Base-by-base conservation (phyloP, 1,139 yeast genomes). In the Barnettozyma hawaiiensis region DNA sequence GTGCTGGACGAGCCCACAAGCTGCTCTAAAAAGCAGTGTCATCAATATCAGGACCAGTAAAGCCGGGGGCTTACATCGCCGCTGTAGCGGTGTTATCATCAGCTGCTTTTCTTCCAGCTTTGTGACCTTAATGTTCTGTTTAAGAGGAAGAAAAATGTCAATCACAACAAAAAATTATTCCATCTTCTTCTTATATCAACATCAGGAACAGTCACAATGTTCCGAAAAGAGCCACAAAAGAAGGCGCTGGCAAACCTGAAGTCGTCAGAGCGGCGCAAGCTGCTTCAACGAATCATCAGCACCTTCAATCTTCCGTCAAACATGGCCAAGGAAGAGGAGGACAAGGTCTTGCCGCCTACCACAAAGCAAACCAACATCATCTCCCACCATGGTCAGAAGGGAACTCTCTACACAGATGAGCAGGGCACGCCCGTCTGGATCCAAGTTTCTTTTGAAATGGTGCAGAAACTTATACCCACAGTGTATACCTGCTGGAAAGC, bases 171-270 rank as follows among this genome's bases (percentile, higher is more conserved):
- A n/a, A n/a, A n/a, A n/a, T n/a, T n/a, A n/a, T n/a, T n/a, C n/a
- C n/a, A n/a, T n/a, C n/a, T 29, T 18, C 32, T 29, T 11, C 32
- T 14, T 3, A 9, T 7, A 28, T 10, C 3, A 28, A 18, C 34
- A 33, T 27, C 35, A 7, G 24, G 16, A n/a, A 5, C 16, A n/a
- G 29, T 26, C 8, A 9, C 16, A 12, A 42, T 42, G 45, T 42
- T 42, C 19, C 45, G 45, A 28, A 42, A 42, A 35, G 45, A 42
- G 15, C 35, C 37, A 16, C 67, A 76, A 60, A 68, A 80, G 42
- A 87, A 87, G 63, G 81, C 95, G 4, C 70, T 79, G 40, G 77
- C 95, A 9, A 85, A 85, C 55, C 71, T 90, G 48, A 89, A 89
- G 62, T 76, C 86, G 11, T 84, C 95, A 0, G 97, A 89, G 49